phyloP scores from a whole-genome alignment of 257 asterid genomes.

The Solanum sitiens region DNA sequence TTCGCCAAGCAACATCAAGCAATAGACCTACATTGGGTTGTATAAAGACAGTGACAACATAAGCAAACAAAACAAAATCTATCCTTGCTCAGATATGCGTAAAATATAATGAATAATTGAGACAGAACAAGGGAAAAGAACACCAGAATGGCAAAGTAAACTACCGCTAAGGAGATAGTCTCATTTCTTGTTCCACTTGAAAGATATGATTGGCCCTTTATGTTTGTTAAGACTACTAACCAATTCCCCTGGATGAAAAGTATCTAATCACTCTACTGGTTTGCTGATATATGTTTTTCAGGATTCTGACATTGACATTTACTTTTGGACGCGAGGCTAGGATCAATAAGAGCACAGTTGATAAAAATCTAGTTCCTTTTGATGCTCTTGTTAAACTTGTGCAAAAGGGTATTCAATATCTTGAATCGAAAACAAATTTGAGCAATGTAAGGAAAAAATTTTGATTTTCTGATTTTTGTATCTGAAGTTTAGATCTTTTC shows the following conservation, averaged over 20 bases:
- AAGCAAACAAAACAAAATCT: too few species aligned
- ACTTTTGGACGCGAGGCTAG: slow-evolving; percentile 85
- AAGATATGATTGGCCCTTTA: too few species aligned
- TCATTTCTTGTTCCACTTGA: too few species aligned
- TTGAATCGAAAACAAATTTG: slow-evolving; percentile 35
- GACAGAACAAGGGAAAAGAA: too few species aligned
- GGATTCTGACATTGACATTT: slow-evolving; percentile 84
- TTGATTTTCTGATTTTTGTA: background rate
- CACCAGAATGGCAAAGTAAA: too few species aligned
- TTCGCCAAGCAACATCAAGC: too few species aligned
- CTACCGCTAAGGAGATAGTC: too few species aligned
- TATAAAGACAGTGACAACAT: too few species aligned
- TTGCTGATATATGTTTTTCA: slow-evolving; percentile 15
- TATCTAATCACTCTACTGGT: background rate
- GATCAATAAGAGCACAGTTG: slow-evolving; percentile 52
- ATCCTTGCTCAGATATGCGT: too few species aligned
- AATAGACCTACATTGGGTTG: too few species aligned
- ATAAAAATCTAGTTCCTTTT: slow-evolving; percentile 80
- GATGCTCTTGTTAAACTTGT: slow-evolving; percentile 77
- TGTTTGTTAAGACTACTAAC: too few species aligned
- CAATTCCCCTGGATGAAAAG: background rate
- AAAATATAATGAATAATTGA: too few species aligned
- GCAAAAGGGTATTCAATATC: slow-evolving; percentile 83
- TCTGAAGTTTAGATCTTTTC: slow-evolving; percentile 15
- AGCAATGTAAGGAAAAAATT: slow-evolving; percentile 32